Evolutionary conservation across 2,329 filamentous ascomycete genomes (phyloP).

Genomic region (Paracorniculantispora psalliotae): DNA sequence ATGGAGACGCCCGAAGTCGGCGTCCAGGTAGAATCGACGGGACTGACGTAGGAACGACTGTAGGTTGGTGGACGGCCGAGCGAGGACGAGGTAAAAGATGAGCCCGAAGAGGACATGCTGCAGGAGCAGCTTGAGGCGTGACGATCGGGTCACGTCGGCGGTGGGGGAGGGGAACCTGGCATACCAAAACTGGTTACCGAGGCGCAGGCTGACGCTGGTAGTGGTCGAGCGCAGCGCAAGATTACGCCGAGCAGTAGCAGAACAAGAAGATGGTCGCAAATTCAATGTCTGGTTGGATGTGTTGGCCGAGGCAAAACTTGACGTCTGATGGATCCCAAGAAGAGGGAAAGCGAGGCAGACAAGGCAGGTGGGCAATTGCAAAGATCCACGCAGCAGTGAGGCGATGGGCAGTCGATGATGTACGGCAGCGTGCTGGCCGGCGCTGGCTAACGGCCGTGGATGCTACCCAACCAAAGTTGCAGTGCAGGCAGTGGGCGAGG

Average conservation of each 20-base stretch:
- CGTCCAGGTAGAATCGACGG: slow-evolving; percentile 42
- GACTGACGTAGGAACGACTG: slow-evolving; percentile 37
- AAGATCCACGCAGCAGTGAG: slow-evolving; percentile 2
- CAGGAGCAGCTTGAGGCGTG: slow-evolving; percentile 12
- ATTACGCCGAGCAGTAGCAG: neutral
- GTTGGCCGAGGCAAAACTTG: neutral
- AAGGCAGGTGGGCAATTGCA: neutral
- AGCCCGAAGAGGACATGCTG: slow-evolving; percentile 44
- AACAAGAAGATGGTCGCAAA: neutral
- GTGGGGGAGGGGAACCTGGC: slow-evolving; percentile 14
- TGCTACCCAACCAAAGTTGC: neutral
- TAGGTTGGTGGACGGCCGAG: slow-evolving; percentile 38
- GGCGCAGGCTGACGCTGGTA: slow-evolving; percentile 9
- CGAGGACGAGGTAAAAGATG: slow-evolving; percentile 44
- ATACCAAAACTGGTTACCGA: slow-evolving; percentile 14
- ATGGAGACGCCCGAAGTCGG: slow-evolving; percentile 40
- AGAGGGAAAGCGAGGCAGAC: too few relatives aligned
- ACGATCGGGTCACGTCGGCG: slow-evolving; percentile 12
- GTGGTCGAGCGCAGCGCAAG: slow-evolving; percentile 1
- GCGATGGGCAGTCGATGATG: slow-evolving; percentile 3
- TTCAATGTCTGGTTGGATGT: neutral
- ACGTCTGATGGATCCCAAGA: neutral
- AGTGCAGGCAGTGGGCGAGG: neutral
- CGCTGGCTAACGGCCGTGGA: slow-evolving; percentile 6
- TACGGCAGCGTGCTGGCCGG: neutral